Conservation (phyloP, 1,284 basidiomycete species). For the Naganishia sp. region DNA sequence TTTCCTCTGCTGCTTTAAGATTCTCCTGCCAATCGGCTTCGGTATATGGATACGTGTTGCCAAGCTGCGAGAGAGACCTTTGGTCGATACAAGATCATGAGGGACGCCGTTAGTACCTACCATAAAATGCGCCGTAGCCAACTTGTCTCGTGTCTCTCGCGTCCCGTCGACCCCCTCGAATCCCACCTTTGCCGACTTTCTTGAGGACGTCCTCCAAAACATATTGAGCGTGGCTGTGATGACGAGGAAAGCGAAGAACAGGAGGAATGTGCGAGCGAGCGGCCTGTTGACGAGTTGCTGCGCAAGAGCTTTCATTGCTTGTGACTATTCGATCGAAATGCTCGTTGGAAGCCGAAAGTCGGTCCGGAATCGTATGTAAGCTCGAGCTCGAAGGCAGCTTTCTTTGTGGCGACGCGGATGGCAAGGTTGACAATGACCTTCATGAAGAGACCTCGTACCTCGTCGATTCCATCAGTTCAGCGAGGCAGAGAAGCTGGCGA, state of each 20-base stretch:
- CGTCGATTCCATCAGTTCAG: too few species aligned
- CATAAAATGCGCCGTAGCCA: slow-evolving; percentile 54
- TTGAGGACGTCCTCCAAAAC: slow-evolving; percentile 16
- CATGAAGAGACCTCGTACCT: too few species aligned
- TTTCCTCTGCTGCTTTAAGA: slow-evolving; percentile 45
- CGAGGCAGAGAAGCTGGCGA: too few species aligned
- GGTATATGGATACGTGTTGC: slow-evolving; percentile 52
- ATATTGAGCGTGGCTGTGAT: slow-evolving; percentile 8
- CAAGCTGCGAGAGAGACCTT: slow-evolving; percentile 41
- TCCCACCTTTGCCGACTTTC: not conserved
- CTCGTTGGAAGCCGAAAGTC: not conserved
- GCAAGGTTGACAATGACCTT: too few species aligned
- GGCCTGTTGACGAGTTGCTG: not conserved
- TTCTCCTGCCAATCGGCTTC: slow-evolving; percentile 47
- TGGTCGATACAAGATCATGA: not conserved
- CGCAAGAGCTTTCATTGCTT: not conserved
- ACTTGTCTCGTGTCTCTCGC: slow-evolving; percentile 1
- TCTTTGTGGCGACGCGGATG: too few species aligned
- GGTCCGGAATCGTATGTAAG: too few species aligned
- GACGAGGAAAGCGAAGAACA: not conserved
- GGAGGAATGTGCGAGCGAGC: not conserved
- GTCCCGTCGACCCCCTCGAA: not conserved
- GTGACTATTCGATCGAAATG: not conserved
- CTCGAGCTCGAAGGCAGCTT: too few species aligned
- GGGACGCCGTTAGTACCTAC: slow-evolving; percentile 32